Conservation (phyloP, 2,329 filamentous ascomycete species). For the Colletotrichum sp. region DNA sequence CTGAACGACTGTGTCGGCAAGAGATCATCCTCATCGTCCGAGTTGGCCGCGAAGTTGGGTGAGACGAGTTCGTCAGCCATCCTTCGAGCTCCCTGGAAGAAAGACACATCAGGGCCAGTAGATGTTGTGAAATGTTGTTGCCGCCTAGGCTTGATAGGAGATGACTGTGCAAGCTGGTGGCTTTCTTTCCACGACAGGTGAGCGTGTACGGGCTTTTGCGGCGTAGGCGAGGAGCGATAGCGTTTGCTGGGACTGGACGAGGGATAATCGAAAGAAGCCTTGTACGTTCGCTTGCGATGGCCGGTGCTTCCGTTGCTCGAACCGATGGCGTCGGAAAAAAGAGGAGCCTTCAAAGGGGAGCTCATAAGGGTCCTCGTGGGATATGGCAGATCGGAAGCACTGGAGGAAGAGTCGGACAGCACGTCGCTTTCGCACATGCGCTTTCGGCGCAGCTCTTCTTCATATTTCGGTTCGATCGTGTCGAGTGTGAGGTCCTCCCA, state of each 20-base stretch:
- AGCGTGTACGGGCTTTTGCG: constrained; percentile 60
- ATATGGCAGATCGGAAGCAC: constrained; percentile 78
- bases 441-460: constrained; percentile 79
- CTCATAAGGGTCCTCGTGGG: constrained; percentile 75
- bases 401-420: constrained; percentile 86
- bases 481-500: constrained; percentile 91
- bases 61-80: constrained; percentile 68
- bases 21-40: constrained; percentile 84
- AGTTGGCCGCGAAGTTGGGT: constrained; percentile 65
- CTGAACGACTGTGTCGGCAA: constrained; percentile 79
- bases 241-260: constrained; percentile 70
- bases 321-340: constrained; percentile 84
- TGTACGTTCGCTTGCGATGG: constrained; percentile 68
- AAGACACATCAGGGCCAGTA: constrained; percentile 75
- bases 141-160: constrained; percentile 79
- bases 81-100: constrained; percentile 75
- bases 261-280: constrained; percentile 61
- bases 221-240: constrained; percentile 68
- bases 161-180: constrained; percentile 82
- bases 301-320: constrained; percentile 72
- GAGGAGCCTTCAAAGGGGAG: constrained; percentile 80
- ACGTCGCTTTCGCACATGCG: constrained; percentile 74
- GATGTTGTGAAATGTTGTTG: constrained; percentile 77
- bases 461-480: constrained; percentile 82
- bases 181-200: constrained; percentile 76